Evolutionary conservation across 345 rosid genomes (phyloP), one percentile per base, ranked within the genome.

Genomic region (Dipteronia dyeriana): DNA sequence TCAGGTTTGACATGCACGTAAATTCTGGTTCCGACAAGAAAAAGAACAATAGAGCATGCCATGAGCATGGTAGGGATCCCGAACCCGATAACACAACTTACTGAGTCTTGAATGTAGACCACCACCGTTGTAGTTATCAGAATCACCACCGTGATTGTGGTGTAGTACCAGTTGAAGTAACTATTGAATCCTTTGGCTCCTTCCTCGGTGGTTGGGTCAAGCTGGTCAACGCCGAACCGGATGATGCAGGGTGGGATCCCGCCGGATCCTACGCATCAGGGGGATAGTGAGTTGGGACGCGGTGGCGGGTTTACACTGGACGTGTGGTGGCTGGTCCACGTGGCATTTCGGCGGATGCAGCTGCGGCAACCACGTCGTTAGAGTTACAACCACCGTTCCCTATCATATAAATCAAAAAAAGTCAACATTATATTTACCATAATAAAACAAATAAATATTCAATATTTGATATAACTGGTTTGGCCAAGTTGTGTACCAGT

Each of bases 191-290:
- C 97, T 80, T 84, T 87, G 20, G 63, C 43, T 16, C 98, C 98
- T 70, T 87, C 83, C 51, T 89, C 94, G 0, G 93, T 93, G 29
- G 90, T 76, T 7, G 79, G 80, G 68, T 95, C 97, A 65, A 95
- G 91, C 68, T 95, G 97, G 64, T 93, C 97, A 0, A 95, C 88
- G 22, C 94, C 88, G 76, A 95, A 95, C 0, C 97, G 98, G 60
- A 93, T 85, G 75, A 90, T 85, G 75, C 95, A 89, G 0, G 98
- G 94, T 7, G 92, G 83, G 66, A 93, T 87, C n/a, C 97, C 98
- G 9, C 95, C 94, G 1, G 90, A 75, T 61, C 98, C 97, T 1
- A 91, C 47, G 0, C 11, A 60, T 56, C 41, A 84, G 66, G 62
- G 93, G 70, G 65, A 90, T 75, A 9, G 72, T 85, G 25, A 93